Evolutionary conservation across 2,329 filamentous ascomycete genomes (phyloP), one percentile per base, ranked within the genome.

Genomic region (Diplodia scrobiculata): DNA sequence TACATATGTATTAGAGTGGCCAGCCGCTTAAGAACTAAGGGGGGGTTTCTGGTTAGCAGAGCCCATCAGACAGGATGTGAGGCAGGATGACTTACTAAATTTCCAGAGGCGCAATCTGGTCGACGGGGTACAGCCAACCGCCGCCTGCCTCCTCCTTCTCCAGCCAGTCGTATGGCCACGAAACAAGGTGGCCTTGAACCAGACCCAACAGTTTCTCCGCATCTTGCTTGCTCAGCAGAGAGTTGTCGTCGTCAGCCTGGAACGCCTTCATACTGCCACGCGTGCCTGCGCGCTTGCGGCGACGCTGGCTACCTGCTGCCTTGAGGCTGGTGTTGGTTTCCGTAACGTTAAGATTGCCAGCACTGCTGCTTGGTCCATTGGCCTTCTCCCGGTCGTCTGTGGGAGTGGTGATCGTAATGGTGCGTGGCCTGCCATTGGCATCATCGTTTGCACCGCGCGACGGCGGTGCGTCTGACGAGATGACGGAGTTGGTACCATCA

Each of bases 101-200:
- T 80, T 97, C 92, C 79, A 99, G 83, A 66, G 95, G 95, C 72
- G 95, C 96, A 75, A 99, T 89, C 77, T 96, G 90, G 77, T 99
- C 95, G 66, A 98, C 91, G 74, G 94, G 92, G 79, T 97, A 98
- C 69, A 97, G 85, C 95, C 95, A 99, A 75, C 97, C 96, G 66
- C 92, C 91, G 70, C 92, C 93, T 73, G 89, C 87, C 81, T 98
- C 95, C 79, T 98, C 95, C 66, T 89, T 90, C 72, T 90, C 86
- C 0, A 79, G 67, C 86, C 96, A 99, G 73, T 99, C 92, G 78
- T 98, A 97, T 5, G 95, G 95, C 82, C 96, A 99, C 69, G 91
- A 82, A 29, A 99, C 93, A 63, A 99, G 78, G 75, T 93, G 88
- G 1, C 95, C 95, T 77, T 98, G 94, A 29, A 95, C 85, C 80